Evolutionary conservation across 2,329 filamentous ascomycete species (phyloP).

Genomic region (Verticillium klebahnii): DNA sequence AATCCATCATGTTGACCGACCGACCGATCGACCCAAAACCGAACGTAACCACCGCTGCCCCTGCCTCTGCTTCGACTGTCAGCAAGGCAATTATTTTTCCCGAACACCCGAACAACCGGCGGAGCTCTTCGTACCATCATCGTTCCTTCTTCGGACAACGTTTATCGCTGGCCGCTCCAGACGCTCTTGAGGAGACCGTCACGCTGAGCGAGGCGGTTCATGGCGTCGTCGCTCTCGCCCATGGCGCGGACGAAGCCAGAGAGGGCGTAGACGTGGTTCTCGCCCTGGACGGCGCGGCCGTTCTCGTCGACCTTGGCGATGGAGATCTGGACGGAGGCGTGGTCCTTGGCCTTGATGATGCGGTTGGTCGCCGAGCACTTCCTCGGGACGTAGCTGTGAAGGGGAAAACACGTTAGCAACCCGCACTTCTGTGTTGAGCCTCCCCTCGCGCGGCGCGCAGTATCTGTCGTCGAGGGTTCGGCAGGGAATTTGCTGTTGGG

Average conservation of each 20-base stretch:
- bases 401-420: slow-evolving; percentile 20
- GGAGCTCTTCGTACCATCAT: background rate
- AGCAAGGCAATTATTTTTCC: background rate
- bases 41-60: slow-evolving; percentile 3
- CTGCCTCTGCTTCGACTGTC: background rate
- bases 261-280: slow-evolving; percentile 96
- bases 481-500: slow-evolving; percentile 8
- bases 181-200: slow-evolving; percentile 97
- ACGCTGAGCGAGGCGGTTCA: slow-evolving; percentile 93
- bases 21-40: slow-evolving; percentile 10
- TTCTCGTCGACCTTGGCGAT: slow-evolving; percentile 99
- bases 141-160: slow-evolving; percentile 9
- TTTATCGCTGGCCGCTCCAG: slow-evolving; percentile 74
- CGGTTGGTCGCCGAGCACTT: slow-evolving; percentile 99
- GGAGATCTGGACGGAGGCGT: slow-evolving; percentile 95
- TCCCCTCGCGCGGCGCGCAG: slow-evolving; percentile 7
- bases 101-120: background rate
- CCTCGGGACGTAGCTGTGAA: slow-evolving; percentile 84
- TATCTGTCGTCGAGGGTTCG: slow-evolving; percentile 8
- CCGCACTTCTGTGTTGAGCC: background rate
- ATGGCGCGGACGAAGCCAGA: slow-evolving; percentile 97
- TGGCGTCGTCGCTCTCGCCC: slow-evolving; percentile 94
- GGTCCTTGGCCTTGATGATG: slow-evolving; percentile 99
- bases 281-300: slow-evolving; percentile 86
- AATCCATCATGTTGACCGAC: slow-evolving; percentile 15